Evolutionary conservation across 306 rosid species (phyloP).

Genomic region (Lathyrus sativus): DNA sequence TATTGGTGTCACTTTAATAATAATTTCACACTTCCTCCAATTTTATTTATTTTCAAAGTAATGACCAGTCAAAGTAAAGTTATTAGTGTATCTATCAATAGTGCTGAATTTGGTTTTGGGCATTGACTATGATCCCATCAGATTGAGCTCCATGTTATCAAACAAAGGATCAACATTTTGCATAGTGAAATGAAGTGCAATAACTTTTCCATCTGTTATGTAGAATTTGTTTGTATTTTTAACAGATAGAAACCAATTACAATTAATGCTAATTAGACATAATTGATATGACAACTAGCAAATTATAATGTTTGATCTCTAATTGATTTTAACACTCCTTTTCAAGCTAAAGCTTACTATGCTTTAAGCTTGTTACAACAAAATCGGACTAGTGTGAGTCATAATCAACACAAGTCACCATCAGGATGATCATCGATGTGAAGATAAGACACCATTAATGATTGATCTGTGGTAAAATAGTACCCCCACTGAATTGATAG

Average conservation of each 20-base stretch:
- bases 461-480: not conserved
- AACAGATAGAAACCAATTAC: not conserved
- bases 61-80: not conserved
- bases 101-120: conserved; percentile 9
- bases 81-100: not conserved
- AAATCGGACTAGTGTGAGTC: not conserved
- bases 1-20: not conserved
- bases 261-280: not conserved
- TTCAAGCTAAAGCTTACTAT: not conserved
- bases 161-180: not conserved
- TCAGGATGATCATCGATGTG: not conserved
- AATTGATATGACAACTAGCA: not conserved
- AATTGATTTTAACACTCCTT: not conserved
- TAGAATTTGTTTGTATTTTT: not conserved
- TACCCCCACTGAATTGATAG: not conserved
- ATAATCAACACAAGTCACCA: not conserved
- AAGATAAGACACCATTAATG: not conserved
- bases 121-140: not conserved
- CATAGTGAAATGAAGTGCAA: not conserved
- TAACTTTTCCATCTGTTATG: conserved; percentile 6
- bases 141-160: conserved; percentile 3
- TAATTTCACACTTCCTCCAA: not conserved
- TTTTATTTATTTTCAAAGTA: not conserved
- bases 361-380: not conserved
- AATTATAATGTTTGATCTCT: not conserved